Evolutionary conservation across 2,329 filamentous ascomycete species (phyloP), one percentile per base, ranked within the genome.

Genomic region (Nannizziopsis barbatae): DNA sequence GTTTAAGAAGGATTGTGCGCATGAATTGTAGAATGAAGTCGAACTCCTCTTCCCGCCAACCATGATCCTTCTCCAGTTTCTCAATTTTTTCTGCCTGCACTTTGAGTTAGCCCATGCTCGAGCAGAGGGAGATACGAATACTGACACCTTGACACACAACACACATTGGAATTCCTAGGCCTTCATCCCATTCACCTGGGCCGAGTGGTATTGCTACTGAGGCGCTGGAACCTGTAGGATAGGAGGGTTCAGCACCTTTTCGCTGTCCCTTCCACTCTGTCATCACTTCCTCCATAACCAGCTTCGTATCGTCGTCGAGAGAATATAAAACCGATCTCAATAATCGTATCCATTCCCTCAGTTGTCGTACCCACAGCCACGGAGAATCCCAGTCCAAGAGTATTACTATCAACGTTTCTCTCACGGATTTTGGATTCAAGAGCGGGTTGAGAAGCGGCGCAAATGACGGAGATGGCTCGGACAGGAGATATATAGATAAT

Each of bases 31-130:
- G 75, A 38, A 98, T 86, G 56, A 92, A 89, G 64, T 98, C 92
- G 60, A 98, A 98, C 58, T 94, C 84, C 56, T 93, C 87, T 66
- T 98, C 92, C 66, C 88, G 90, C 88, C 90, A 98, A 11, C 84
- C 81, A 51, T 89, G 81, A 44, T 87, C 89, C 64, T 86, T 87
- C 67, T 96, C 92, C 50, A 98, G 67, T 35, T 80, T 77, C 61
- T 96, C 89, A 65, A 96, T 94, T 64, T 86, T 88, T 66, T 94
- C 86, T 11, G 87, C 78, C 82, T 87, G 20, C 18, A n/a, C 50
- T 63, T 48, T 65, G 58, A 51, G 53, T 54, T n/a, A 27, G 33
- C 30, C 32, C 35, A 36, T 36, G 7, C 15, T 12, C 47, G 18
- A 17, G 40, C 9, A 6, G 31, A 5, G 3, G n/a, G 8, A 17